Base-by-base conservation (phyloP, 768 basidiomycete species). In the Dioszegia crocea region DNA sequence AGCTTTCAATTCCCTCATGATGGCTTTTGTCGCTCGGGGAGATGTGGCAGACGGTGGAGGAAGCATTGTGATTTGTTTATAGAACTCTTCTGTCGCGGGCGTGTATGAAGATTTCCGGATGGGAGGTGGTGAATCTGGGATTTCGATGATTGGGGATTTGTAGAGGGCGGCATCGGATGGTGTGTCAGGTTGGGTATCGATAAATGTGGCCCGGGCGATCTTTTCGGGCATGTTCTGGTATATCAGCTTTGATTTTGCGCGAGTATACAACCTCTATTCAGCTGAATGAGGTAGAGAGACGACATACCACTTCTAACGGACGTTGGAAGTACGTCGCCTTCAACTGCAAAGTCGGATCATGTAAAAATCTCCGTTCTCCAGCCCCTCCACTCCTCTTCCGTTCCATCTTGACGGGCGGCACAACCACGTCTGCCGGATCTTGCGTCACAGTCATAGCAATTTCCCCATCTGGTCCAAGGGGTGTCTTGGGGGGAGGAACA, bases 41-140 rank as follows among this genome's bases (percentile, higher is more conserved):
- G 80, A 81, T 1, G 86, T 82, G 43, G 85, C 81, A 11, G 76
- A 72, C 0, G 86, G 88, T 0, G 87, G 84, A 17, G 85, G 84
- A 71, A 87, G 78, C 2, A 85, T 64, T 44, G 82, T 77, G 36
- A 70, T 16, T 21, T 36, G 16, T 11, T 44, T 47, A 17, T 57
- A 63, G 9, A 61, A 57, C 17, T 27, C 31, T 26, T 56, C 38
- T 4, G 46, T 29, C 1, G 60, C 57, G 9, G 64, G 65, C 21
- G 43, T 51, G 46, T 64, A 66, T 2, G 17, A 40, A 9, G 40
- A 43, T 21, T 43, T 43, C 21, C n/a, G 8, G n/a, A 16, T n/a
- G 9, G 39, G 38, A 16, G 46, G 58, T 38, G 40, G 21, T 10
- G 50, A 14, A 6, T 11, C 1, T 39, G 38, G n/a, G 30, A 57